Conservation (phyloP, 2,329 filamentous ascomycete genomes). For the Chrysoporthe cubensis region DNA sequence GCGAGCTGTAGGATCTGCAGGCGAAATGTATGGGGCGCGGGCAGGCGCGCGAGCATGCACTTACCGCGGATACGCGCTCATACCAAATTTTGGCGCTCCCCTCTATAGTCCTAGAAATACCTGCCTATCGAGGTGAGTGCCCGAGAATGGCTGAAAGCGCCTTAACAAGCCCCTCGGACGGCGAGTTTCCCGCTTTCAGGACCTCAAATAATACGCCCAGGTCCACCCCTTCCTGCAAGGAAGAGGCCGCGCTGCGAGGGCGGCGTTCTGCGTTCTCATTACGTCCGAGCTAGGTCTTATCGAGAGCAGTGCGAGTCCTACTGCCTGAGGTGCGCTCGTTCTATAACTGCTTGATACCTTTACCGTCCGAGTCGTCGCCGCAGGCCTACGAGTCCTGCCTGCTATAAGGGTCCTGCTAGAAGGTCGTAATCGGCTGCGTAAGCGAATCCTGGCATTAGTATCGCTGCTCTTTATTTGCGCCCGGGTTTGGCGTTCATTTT, state of each 20-base stretch:
- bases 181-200: not conserved
- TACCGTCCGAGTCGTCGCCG: constrained; percentile 57
- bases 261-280: too few relatives aligned
- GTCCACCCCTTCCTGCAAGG: not conserved
- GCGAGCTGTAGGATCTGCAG: too few relatives aligned
- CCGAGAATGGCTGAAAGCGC: constrained; percentile 42
- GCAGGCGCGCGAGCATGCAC: too few relatives aligned
- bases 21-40: too few relatives aligned
- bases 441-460: constrained; percentile 44
- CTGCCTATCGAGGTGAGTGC: constrained; percentile 13
- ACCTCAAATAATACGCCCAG: not conserved
- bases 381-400: constrained; percentile 66
- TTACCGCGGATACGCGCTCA: too few relatives aligned
- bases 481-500: constrained; percentile 60
- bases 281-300: too few relatives aligned
- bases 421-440: constrained; percentile 46
- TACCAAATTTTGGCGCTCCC: not conserved
- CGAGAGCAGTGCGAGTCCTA: too few relatives aligned
- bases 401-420: constrained; percentile 42
- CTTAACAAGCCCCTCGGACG: constrained; percentile 49
- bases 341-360: constrained; percentile 62
- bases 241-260: too few relatives aligned
- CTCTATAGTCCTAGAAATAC: not conserved
- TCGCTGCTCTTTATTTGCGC: constrained; percentile 37
- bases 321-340: constrained; percentile 38